A percentile compares a stretch with the other conserved stretches of the same genome.
Conservation (phyloP, 75 land plant species). For the Pseudotsuga menziesii region DNA sequence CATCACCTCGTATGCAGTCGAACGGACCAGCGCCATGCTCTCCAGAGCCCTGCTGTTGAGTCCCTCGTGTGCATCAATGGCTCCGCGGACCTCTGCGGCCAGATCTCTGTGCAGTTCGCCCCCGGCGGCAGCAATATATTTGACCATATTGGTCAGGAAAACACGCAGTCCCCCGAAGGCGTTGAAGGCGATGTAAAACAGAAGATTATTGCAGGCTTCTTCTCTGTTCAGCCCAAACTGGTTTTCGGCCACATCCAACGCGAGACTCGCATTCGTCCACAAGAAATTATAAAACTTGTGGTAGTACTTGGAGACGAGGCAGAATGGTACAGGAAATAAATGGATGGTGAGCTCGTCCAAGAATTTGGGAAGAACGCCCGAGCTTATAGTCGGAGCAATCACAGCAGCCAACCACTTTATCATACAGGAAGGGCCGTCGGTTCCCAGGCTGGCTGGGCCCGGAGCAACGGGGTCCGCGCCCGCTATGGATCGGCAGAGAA, state of each 20-base stretch:
- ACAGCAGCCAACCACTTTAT: constrained; percentile 37
- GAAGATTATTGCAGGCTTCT: constrained; percentile 63
- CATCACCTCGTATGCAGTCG: constrained; percentile 37
- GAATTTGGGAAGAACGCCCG: constrained; percentile 25
- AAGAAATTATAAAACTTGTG: constrained; percentile 34
- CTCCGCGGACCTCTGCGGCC: constrained; percentile 23
- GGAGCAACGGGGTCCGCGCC: constrained; percentile 35
- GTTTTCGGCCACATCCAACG: constrained; percentile 48
- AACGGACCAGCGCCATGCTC: constrained; percentile 26
- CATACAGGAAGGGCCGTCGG: constrained; percentile 38
- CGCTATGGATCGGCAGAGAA: constrained; percentile 39
- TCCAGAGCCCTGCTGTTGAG: constrained; percentile 26
- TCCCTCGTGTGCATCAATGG: constrained; percentile 14
- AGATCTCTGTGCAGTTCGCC: constrained; percentile 10
- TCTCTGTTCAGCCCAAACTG: constrained; percentile 40
- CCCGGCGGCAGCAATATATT: constrained; percentile 18
- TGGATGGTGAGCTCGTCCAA: constrained; percentile 51
- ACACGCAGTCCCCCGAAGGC: constrained; percentile 63
- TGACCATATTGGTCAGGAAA: constrained; percentile 38
- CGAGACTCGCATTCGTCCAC: constrained; percentile 15
- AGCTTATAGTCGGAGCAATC: not conserved
- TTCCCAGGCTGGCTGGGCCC: constrained; percentile 23
- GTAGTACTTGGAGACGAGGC: constrained; percentile 37
- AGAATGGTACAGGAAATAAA: constrained; percentile 33
- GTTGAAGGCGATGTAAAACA: constrained; percentile 59